phyloP scores from a whole-genome alignment of 768 basidiomycete species.

The Dictyophora rubrovolvata region DNA sequence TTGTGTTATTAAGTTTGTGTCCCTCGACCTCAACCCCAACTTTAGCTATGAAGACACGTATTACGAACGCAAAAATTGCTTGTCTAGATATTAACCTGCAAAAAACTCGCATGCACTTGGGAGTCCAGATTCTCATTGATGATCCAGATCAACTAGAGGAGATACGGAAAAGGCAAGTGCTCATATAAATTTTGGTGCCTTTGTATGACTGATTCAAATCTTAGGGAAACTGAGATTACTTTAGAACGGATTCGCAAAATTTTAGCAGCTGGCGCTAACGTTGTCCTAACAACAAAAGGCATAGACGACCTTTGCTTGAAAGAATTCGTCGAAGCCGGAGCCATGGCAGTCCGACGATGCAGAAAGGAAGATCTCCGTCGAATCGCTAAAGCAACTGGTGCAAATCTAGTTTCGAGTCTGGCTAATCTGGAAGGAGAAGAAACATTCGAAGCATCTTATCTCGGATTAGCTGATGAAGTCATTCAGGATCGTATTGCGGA shows the following conservation, averaged over 20 bases:
- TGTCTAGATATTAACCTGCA: constrained; percentile 97
- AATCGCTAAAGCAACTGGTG: constrained; percentile 95
- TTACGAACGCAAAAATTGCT: constrained; percentile 91
- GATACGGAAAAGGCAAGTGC: constrained; percentile 73
- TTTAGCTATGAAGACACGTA: constrained; percentile 93
- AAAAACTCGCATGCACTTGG: constrained; percentile 94
- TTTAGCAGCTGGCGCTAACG: constrained; percentile 90
- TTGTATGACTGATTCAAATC: background rate
- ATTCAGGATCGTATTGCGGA: constrained; percentile 96
- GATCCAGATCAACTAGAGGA: constrained; percentile 95
- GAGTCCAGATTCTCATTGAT: constrained; percentile 94
- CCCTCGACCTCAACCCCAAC: background rate
- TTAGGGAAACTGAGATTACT: constrained; percentile 90
- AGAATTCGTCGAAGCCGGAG: constrained; percentile 97
- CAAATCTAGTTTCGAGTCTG: constrained; percentile 81
- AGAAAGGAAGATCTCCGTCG: constrained; percentile 95
- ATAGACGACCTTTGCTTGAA: constrained; percentile 98
- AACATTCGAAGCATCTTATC: constrained; percentile 83
- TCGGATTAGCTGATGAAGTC: constrained; percentile 94
- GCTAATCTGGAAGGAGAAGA: constrained; percentile 98
- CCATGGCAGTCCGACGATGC: constrained; percentile 96
- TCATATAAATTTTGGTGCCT: background rate
- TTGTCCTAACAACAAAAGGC: constrained; percentile 94
- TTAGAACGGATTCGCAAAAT: constrained; percentile 94
- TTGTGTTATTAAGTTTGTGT: background rate